Evolutionary conservation across 2,329 filamentous ascomycete species (phyloP), one percentile per base, ranked within the genome.

Genomic region (Curvularia verruculosa): DNA sequence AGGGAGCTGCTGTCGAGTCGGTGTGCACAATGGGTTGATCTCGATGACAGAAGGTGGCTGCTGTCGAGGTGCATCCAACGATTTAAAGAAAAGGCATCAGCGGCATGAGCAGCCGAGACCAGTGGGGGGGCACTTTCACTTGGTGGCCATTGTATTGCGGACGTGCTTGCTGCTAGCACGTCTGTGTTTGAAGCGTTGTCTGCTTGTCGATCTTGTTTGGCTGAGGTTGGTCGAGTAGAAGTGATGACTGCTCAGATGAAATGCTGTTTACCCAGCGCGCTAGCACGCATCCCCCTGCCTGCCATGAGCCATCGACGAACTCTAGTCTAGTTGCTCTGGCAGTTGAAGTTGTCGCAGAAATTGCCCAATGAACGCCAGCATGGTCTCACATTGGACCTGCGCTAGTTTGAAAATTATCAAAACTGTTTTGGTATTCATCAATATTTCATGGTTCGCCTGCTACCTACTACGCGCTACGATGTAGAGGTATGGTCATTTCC

Each of bases 191-290:
- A 39, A 49, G 39, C 45, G 52, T 47, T 40, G 39, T 44, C 56
- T 60, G 56, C 58, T 60, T 37, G 54, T 53, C 29, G 36, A 34
- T 36, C 45, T 53, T 46, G 58, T 52, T 51, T 59, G 51, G 56
- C 44, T 52, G 52, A 49, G 56, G 54, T 55, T 65, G 60, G 60
- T 63, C 59, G 59, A 59, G 12, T 23, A 61, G 57, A 61, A 59
- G 29, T 29, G 29, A 52, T 18, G 51, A 36, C 52, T 46, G 52
- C 43, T 43, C 37, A 49, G 29, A 31, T 44, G 49, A 18, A 18
- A 46, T 41, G 58, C 31, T 44, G 54, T 61, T 68, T 65, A 67
- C 61, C 67, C 66, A 64, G 31, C 36, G 31, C 64, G 39, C 58
- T 52, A 37, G 52, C 49, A 50, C 37, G 49, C 41, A 63, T 45